Evolutionary conservation across 345 rosid genomes (phyloP).

Genomic region (Salix brachista): DNA sequence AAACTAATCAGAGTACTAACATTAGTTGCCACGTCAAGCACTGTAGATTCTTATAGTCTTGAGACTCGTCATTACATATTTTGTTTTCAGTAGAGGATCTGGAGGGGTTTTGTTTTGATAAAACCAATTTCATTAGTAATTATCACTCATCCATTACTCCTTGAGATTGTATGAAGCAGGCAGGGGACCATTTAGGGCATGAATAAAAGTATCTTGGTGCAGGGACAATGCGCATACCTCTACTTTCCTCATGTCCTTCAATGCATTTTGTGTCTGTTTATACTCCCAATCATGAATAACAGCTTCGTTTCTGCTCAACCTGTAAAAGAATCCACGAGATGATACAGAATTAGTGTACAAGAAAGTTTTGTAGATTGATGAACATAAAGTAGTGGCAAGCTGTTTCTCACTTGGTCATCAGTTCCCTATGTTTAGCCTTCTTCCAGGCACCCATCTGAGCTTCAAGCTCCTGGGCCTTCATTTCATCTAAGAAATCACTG

Average conservation of each 20-base stretch:
- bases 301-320: background rate
- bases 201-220: background rate
- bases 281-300: background rate
- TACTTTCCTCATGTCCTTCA: background rate
- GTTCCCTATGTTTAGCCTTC: background rate
- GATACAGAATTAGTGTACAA: background rate
- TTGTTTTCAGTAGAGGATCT: no score
- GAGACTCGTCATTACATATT: no score
- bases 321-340: background rate
- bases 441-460: background rate
- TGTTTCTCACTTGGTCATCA: background rate
- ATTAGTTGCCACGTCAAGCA: background rate
- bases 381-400: background rate
- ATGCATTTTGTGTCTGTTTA: background rate
- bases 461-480: background rate
- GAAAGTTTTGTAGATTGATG: background rate
- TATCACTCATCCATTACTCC: no score
- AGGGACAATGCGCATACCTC: background rate
- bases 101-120: no score
- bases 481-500: background rate
- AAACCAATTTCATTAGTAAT: no score
- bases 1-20: background rate
- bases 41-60: background rate
- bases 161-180: background rate
- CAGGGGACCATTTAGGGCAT: background rate